Evolutionary conservation across 2,329 filamentous ascomycete species (phyloP).

Genomic region (Tolypocladium tropicale): DNA sequence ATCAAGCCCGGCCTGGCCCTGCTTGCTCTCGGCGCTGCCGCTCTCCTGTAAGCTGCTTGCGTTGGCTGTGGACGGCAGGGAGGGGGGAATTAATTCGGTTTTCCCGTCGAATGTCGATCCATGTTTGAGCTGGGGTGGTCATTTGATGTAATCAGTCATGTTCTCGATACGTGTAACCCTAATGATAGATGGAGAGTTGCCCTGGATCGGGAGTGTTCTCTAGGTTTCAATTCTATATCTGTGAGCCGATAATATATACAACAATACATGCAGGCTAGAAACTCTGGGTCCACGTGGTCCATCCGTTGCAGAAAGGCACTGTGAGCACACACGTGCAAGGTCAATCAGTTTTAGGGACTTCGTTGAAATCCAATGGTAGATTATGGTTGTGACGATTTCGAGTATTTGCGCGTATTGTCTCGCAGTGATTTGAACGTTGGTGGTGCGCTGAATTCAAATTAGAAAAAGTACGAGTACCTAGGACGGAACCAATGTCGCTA

Average conservation of each 20-base stretch:
- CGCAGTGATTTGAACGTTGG: no score
- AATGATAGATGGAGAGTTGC: not conserved
- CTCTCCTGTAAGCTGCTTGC: constrained; percentile 11
- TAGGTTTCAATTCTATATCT: not conserved
- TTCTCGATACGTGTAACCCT: not conserved
- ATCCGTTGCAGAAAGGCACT: no score
- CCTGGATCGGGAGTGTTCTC: not conserved
- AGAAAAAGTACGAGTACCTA: no score
- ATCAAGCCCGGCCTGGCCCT: constrained; percentile 11
- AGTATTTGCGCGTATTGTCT: no score
- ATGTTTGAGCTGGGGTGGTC: not conserved
- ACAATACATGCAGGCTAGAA: no score
- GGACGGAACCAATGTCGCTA: not conserved
- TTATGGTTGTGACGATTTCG: no score
- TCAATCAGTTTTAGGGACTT: not conserved
- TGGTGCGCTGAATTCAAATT: no score
- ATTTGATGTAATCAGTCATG: not conserved
- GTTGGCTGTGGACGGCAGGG: not conserved
- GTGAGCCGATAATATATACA: not conserved
- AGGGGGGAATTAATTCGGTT: not conserved
- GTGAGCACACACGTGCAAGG: not conserved
- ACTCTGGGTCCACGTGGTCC: no score
- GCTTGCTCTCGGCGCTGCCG: constrained; percentile 13
- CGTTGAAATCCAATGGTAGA: no score
- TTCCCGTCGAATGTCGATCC: not conserved